These are phyloP conservation scores for Teratosphaeria nubilosa DNA, from an alignment of 2,329 filamentous ascomycete genomes.

Conservation along the genomic window DNA sequence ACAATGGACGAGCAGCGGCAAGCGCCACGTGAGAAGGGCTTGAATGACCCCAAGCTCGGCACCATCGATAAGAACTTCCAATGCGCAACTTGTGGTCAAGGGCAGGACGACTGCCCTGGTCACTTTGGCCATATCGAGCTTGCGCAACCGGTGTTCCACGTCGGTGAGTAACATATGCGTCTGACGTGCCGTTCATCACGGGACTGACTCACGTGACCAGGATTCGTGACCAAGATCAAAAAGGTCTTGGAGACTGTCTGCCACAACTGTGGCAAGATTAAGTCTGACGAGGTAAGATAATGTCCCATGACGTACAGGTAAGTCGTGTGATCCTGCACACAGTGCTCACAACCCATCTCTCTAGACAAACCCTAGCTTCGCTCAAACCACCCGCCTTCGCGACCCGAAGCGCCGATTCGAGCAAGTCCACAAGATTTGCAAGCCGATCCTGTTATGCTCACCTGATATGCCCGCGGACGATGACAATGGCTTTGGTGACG, in stretches of 20 bases:
- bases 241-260: conserved; percentile 98
- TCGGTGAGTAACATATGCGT: conserved; percentile 40
- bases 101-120: conserved; percentile 90
- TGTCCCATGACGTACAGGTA: conserved; percentile 28
- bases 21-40: conserved; percentile 78
- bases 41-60: conserved; percentile 92
- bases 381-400: conserved; percentile 69
- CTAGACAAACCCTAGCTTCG: conserved; percentile 76
- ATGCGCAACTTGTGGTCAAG: conserved; percentile 92
- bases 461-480: conserved; percentile 60
- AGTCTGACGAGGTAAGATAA: conserved; percentile 94
- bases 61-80: conserved; percentile 93
- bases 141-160: conserved; percentile 89
- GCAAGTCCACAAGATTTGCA: conserved; percentile 82
- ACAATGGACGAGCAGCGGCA: conserved; percentile 96
- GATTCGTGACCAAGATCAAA: conserved; percentile 98
- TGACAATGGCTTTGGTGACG: conserved; percentile 56
- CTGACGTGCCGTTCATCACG: background rate
- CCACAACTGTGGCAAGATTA: conserved; percentile 96
- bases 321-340: conserved; percentile 17
- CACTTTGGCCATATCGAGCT: conserved; percentile 99
- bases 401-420: conserved; percentile 94
- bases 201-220: conserved; percentile 36
- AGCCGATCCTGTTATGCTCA: conserved; percentile 76
- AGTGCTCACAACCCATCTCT: conserved; percentile 34